A percentile compares a stretch with the other conserved stretches of the same genome.
Conservation (phyloP, 2,329 filamentous ascomycete species). For the Samsoniella hepiali region DNA sequence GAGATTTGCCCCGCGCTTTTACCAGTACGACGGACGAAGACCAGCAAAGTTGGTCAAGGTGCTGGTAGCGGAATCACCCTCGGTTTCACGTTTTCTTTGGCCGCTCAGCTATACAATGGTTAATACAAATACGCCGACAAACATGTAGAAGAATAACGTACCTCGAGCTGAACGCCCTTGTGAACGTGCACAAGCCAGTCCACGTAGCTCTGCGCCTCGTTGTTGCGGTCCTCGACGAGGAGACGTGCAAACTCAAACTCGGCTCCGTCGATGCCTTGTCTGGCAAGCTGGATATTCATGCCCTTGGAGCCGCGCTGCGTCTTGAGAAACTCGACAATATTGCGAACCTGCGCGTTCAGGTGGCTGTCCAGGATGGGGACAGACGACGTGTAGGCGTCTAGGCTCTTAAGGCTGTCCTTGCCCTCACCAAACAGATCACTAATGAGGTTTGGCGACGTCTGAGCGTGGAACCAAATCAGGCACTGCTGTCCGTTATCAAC, state of each 20-base stretch:
- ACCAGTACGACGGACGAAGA: slow-evolving; percentile 60
- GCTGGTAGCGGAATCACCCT: slow-evolving; percentile 41
- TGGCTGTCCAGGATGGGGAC: slow-evolving; percentile 86
- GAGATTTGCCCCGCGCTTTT: slow-evolving; percentile 22
- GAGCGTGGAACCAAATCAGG: slow-evolving; percentile 86
- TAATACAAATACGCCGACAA: neutral
- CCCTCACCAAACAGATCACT: slow-evolving; percentile 84
- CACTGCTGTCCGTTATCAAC: slow-evolving; percentile 94
- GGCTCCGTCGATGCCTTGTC: slow-evolving; percentile 89
- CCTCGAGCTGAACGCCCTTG: slow-evolving; percentile 87
- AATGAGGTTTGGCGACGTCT: slow-evolving; percentile 88
- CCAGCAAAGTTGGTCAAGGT: slow-evolving; percentile 55
- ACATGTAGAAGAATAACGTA: slow-evolving; percentile 36
- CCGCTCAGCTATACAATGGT: slow-evolving; percentile 53
- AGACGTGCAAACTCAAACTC: slow-evolving; percentile 95
- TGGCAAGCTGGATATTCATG: slow-evolving; percentile 81
- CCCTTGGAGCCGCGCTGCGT: slow-evolving; percentile 81
- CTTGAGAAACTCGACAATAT: slow-evolving; percentile 84
- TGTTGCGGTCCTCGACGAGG: slow-evolving; percentile 91
- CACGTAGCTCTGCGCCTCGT: slow-evolving; percentile 96
- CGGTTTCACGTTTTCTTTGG: slow-evolving; percentile 67
- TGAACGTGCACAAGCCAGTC: slow-evolving; percentile 98
- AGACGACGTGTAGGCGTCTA: slow-evolving; percentile 78
- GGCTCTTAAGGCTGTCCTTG: slow-evolving; percentile 62
- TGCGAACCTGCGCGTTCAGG: slow-evolving; percentile 90